phyloP scores from a whole-genome alignment of 306 rosid genomes.

The Vigna reflexopilosa region DNA sequence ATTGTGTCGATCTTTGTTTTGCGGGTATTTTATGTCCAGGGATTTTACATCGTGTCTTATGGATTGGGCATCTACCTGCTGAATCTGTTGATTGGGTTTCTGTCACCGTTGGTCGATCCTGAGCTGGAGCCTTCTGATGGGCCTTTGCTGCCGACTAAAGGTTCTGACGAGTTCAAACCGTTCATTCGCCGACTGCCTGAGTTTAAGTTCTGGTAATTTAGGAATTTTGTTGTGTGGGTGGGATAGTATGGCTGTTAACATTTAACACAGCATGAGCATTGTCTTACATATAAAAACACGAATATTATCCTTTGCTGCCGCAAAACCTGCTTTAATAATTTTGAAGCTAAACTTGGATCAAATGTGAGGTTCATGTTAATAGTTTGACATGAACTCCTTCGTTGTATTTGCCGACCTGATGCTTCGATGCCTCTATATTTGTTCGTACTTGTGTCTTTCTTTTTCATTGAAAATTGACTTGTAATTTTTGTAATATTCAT shows the following conservation, averaged over 20 bases:
- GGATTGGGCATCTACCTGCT: slow-evolving; percentile 89
- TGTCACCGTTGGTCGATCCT: slow-evolving; percentile 87
- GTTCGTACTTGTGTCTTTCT: background rate
- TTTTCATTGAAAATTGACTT: background rate
- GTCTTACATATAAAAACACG: too few relatives aligned
- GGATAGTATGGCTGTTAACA: background rate
- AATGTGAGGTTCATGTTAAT: slow-evolving; percentile 7
- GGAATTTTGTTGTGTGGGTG: slow-evolving; percentile 13
- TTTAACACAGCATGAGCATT: background rate
- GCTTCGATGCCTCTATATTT: background rate
- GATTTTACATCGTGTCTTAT: slow-evolving; percentile 79
- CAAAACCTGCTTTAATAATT: slow-evolving; percentile 11
- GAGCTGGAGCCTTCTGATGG: slow-evolving; percentile 65
- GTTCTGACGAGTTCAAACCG: slow-evolving; percentile 87
- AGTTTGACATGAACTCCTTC: background rate
- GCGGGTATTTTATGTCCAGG: slow-evolving; percentile 71
- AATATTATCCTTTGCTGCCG: background rate
- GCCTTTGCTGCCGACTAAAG: slow-evolving; percentile 75
- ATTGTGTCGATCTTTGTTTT: slow-evolving; percentile 54
- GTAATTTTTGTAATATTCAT: background rate
- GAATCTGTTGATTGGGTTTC: slow-evolving; percentile 82
- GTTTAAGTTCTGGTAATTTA: slow-evolving; percentile 84
- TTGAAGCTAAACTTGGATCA: background rate
- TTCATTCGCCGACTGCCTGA: slow-evolving; percentile 92
- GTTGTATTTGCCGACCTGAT: background rate